Evolutionary conservation across 305 asterid genomes (phyloP).

Genomic region (Vinca major): DNA sequence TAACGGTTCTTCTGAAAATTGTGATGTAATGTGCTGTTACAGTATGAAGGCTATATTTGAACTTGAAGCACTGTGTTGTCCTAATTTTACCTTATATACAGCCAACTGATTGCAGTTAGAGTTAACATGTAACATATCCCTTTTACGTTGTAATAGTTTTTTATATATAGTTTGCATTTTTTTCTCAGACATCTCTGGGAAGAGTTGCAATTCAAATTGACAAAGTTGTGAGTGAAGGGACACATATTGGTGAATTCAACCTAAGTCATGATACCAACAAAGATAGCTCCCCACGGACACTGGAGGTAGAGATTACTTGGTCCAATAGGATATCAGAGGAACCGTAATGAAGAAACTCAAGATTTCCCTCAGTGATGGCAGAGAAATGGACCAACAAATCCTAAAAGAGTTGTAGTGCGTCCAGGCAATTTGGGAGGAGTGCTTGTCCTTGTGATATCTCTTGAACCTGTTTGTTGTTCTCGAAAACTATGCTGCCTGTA

Average conservation of each 20-base stretch:
- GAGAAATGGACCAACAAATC: constrained; percentile 7
- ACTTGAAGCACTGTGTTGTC: background rate
- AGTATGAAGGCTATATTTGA: background rate
- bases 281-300: constrained; percentile 46
- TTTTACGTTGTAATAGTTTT: constrained; percentile 5
- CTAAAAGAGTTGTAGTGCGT: background rate
- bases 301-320: constrained; percentile 75
- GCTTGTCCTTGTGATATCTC: background rate
- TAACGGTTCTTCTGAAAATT: background rate
- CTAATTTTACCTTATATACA: background rate
- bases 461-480: background rate
- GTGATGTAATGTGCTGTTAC: background rate
- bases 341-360: constrained; percentile 22
- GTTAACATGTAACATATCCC: background rate
- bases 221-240: constrained; percentile 75
- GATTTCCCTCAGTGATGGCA: constrained; percentile 12
- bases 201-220: constrained; percentile 65
- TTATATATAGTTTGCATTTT: constrained; percentile 16
- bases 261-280: constrained; percentile 44
- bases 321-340: constrained; percentile 39
- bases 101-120: background rate
- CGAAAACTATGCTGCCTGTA: background rate
- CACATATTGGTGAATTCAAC: constrained; percentile 51
- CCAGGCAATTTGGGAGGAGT: background rate
- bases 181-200: constrained; percentile 59